Base-by-base conservation (phyloP, 2,329 filamentous ascomycete species). In the Cryphonectria japonica region DNA sequence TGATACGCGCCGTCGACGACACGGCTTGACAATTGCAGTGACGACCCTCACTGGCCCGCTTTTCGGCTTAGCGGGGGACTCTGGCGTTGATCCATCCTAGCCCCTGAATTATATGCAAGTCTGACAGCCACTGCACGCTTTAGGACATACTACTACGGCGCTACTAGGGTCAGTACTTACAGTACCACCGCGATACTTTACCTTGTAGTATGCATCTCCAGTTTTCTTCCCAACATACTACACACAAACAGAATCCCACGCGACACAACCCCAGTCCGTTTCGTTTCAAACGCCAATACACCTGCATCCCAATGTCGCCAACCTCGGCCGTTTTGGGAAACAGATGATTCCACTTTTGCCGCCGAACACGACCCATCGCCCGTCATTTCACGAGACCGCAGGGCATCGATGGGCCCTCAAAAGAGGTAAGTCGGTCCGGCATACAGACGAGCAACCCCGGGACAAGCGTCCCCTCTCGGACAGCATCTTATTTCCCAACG, bases 241-340 rank as follows among this genome's bases (percentile, higher is more conserved):
- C 34, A 50, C 46, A 39, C 37, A 39, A 37, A 39, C 46, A n/a
- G 22, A 50, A 50, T 19, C 19, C 46, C 46, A 50, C 46, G 46
- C 46, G 46, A 50, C 68, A 57, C 37, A 32, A 57, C 32, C 70
- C 50, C 37, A 50, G 64, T 46, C 41, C 19, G 19, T 34, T 70
- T 72, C 66, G 70, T 72, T 72, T 72, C 70, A 72, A 72, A 69
- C 59, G 64, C 29, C 69, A 68, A 68, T 63, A 32, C 39, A n/a
- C 16, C n/a, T n/a, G 50, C 16, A 41, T 43, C 65, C 63, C 39
- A 39, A 69, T 61, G 26, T 52, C 67, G 22, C 70, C 68, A 52
- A 50, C 29, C 19, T 37, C 64, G 16, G 64, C 70, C 64, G 46
- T 37, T 19, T 59, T 19, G n/a, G 67, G 50, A 59, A 50, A 39